A percentile compares a stretch with the other conserved stretches of the same genome.
Conservation (phyloP, 768 basidiomycete species). For the Lactifluus subvellereus region DNA sequence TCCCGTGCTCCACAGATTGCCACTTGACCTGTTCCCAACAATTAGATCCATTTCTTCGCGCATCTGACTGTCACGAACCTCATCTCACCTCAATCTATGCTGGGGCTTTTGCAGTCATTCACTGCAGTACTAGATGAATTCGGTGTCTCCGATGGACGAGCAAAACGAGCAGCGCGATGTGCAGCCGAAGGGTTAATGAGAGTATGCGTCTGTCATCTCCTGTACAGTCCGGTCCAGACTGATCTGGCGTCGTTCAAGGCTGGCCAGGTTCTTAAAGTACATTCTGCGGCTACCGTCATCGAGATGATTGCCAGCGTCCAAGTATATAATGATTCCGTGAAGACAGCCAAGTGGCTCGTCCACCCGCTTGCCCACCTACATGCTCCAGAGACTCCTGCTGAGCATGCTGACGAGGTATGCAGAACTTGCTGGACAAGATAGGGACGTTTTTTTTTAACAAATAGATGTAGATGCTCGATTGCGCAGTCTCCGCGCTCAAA, state of each 20-base stretch:
- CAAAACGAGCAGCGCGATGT: slow-evolving; percentile 73
- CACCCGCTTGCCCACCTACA: slow-evolving; percentile 54
- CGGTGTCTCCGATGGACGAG: slow-evolving; percentile 79
- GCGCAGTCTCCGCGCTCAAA: slow-evolving; percentile 56
- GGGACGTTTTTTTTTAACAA: not conserved
- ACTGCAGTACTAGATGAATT: slow-evolving; percentile 85
- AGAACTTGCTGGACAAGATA: slow-evolving; percentile 1
- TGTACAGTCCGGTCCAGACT: not conserved
- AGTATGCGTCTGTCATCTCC: slow-evolving; percentile 33
- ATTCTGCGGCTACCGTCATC: slow-evolving; percentile 50
- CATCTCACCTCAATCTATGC: slow-evolving; percentile 72
- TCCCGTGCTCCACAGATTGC: not conserved
- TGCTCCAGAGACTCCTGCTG: slow-evolving; percentile 37
- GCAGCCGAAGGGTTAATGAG: slow-evolving; percentile 79
- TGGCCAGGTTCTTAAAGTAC: slow-evolving; percentile 58
- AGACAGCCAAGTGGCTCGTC: slow-evolving; percentile 56
- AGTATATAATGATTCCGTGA: slow-evolving; percentile 57
- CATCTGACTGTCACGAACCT: slow-evolving; percentile 74
- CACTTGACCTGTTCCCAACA: not conserved
- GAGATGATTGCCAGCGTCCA: slow-evolving; percentile 72
- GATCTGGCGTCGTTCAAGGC: slow-evolving; percentile 40
- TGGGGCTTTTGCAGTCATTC: slow-evolving; percentile 77
- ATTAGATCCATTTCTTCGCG: slow-evolving; percentile 89
- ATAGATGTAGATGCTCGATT: slow-evolving; percentile 60
- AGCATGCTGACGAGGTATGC: slow-evolving; percentile 58